Conservation (phyloP, 1,284 basidiomycete species). For the Ceratobasidium sp. region DNA sequence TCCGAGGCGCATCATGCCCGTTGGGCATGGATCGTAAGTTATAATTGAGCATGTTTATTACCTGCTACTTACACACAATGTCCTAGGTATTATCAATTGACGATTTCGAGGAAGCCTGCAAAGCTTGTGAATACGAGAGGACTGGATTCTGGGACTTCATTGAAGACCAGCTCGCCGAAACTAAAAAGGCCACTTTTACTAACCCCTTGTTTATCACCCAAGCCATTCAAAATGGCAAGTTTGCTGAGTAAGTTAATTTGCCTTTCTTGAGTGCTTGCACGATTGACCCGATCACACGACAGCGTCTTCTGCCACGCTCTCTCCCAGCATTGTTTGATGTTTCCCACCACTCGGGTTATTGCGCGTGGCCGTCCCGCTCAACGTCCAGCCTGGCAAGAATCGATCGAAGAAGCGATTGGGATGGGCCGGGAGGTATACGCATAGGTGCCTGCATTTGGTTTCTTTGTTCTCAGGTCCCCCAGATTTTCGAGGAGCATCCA, state of each 20-base stretch:
- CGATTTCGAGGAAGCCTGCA: background rate
- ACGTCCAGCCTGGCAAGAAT: background rate
- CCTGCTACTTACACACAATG: background rate
- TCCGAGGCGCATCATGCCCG: background rate
- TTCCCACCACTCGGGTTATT: background rate
- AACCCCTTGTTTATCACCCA: background rate
- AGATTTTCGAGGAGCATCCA: too few species aligned
- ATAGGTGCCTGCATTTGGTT: background rate
- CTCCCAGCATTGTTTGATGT: background rate
- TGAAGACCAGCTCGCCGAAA: background rate
- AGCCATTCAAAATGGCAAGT: background rate
- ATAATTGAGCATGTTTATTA: background rate
- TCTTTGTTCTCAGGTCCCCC: background rate
- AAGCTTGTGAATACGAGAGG: background rate
- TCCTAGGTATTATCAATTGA: background rate
- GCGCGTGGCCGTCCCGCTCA: background rate
- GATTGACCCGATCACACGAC: background rate
- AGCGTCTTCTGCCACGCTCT: background rate
- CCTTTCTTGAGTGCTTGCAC: background rate
- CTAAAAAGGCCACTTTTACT: background rate
- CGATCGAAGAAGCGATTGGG: background rate
- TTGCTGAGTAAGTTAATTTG: background rate
- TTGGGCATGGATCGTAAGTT: background rate
- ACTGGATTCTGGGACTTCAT: background rate
- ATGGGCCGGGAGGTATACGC: slow-evolving; percentile 3